Evolutionary conservation across 441 rosid species (phyloP), one percentile per base, ranked within the genome.

Genomic region (Jatropha multifida): DNA sequence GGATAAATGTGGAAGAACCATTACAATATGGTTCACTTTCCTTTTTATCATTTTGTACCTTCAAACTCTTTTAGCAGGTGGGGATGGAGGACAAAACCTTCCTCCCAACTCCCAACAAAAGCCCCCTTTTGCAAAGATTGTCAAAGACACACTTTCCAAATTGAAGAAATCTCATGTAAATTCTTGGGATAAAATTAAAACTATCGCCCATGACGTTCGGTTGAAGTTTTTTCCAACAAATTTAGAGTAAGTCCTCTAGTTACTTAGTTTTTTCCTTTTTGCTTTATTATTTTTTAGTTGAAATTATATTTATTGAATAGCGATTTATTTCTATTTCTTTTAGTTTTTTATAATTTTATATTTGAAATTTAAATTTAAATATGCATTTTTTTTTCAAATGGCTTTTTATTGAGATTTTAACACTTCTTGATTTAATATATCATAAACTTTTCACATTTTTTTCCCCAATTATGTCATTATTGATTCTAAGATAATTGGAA

Each of bases 161-260:
- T 74, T 89, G 78, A 86, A 65, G 76, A 80, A 66, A 40, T 75
- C 86, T 14, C 83, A 77, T 13, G 10, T 76, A 14, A 85, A 70
- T 77, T 87, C 87, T 11, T 92, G 90, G 95, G 87, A 83, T 26
- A 82, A 87, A 83, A 49, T 88, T 73, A 89, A 80, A 80, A 75
- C 85, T 69, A 63, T 82, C 52, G n/a, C 89, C 74, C 82, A 76
- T 71, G 76, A 78, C 40, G 27, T 88, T 64, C 91, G 87, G 69
- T 61, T 83, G 74, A 80, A 78, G 65, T 84, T 84, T 74, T 85
- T 76, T 54, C 88, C 92, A 75, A 91, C 93, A 32, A 85, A 84
- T 85, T 69, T 89, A 68, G 90, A 89, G 93, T 92, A 86, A 79
- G 84, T 32, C 10, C 7, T 13, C 23, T 23, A 4, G 5, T 23